Evolutionary conservation across 176 grass and related monocot genomes (phyloP), one percentile per base, ranked within the genome.

Genomic region (Carex littledalei): DNA sequence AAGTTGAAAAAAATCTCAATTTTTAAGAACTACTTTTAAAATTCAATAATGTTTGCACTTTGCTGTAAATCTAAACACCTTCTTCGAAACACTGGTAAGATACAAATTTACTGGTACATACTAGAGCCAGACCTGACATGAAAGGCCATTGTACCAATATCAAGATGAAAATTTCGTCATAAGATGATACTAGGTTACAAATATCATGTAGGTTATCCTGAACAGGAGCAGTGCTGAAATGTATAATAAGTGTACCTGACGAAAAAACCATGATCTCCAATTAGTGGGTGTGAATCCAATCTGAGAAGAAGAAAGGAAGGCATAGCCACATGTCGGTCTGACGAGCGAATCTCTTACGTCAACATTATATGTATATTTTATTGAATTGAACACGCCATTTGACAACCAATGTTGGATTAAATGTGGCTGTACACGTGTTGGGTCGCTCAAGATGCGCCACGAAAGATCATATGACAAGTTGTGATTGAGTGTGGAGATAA

Each of bases 281-380:
- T 86, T 97, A 85, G 37, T 92, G 57, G 91, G 91, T 69, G 87
- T 79, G 50, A 97, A 83, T 69, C 85, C 90, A 84, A 97, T 63
- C 86, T 91, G 90, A 79, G 90, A 91, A 85, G 80, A 86, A 79
- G 92, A 97, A 37, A 82, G 63, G 73, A 94, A 94, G 53, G 92
- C 90, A 81, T 94, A 94, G 61, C 94, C 94, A 84, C 79, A 71
- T 68, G 85, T 97, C 80, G 92, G 92, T 58, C 94, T 89, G 34
- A 92, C 5, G 81, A 77, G 18, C 17, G 94, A 94, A 91, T 97
- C 89, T 78, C 94, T 92, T 66, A 66, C 61, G 65, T 97, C 94
- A 61, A 97, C 84, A 45, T 85, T 89, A 84, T 91, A 97, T 81
- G 84, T 84, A 81, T 92, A 97, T 71, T 79, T 97, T 41, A 97